Evolutionary conservation across 2,329 filamentous ascomycete genomes (phyloP).

Genomic region (Chalaropsis ovoidea): DNA sequence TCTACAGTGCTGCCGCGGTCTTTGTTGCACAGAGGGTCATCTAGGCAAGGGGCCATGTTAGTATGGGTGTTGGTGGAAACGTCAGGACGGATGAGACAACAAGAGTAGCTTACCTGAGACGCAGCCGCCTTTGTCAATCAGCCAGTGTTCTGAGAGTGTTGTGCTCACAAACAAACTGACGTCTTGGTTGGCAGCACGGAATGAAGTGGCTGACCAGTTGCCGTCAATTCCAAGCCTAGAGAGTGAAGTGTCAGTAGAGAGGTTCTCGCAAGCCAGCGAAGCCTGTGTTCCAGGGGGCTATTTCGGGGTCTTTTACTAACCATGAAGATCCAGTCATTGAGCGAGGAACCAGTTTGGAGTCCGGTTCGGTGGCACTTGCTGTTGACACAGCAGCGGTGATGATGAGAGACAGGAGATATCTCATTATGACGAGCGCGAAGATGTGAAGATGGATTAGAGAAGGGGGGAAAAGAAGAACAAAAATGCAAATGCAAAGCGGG

Average conservation of each 20-base stretch:
- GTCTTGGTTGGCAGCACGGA: conserved; percentile 44
- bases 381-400: conserved; percentile 13
- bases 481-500: conserved; percentile 8
- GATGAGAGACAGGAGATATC: conserved; percentile 4
- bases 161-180: conserved; percentile 49
- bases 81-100: too few relatives aligned
- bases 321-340: conserved; percentile 23
- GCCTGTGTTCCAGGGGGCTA: background rate
- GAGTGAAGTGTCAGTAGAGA: background rate
- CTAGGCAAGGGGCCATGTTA: conserved; percentile 27
- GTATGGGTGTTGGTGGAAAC: background rate
- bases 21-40: conserved; percentile 44
- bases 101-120: conserved; percentile 36
- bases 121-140: conserved; percentile 51
- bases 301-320: background rate
- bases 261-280: background rate
- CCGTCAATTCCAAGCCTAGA: conserved; percentile 55
- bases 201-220: conserved; percentile 58
- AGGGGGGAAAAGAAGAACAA: background rate
- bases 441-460: background rate
- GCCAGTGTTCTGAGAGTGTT: conserved; percentile 60
- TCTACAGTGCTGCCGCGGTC: conserved; percentile 52
- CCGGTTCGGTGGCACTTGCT: conserved; percentile 1
- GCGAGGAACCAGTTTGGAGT: conserved; percentile 14
- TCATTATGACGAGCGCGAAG: conserved; percentile 15